These are phyloP conservation scores for Boletus patriciae DNA, from an alignment of 768 basidiomycete genomes.

Conservation along the genomic window DNA sequence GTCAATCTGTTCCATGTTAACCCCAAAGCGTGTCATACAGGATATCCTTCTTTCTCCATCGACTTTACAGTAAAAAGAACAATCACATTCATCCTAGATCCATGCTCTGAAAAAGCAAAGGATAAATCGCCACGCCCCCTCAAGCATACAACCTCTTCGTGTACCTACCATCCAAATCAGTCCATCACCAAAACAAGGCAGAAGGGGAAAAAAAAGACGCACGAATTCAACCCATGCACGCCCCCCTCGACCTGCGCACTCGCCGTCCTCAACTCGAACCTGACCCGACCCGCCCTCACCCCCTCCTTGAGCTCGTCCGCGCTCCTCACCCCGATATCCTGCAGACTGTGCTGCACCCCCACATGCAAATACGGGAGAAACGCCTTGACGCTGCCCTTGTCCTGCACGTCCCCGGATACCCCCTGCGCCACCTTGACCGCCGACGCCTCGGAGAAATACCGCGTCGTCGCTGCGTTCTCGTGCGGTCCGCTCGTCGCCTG, in stretches of 20 bases:
- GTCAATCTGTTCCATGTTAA: too few species aligned
- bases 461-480: slow-evolving; percentile 93
- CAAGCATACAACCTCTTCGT: slow-evolving; percentile 57
- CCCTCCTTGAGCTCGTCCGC: slow-evolving; percentile 65
- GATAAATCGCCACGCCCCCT: neutral
- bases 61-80: neutral
- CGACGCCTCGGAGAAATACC: slow-evolving; percentile 59
- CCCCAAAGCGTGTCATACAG: neutral
- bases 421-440: slow-evolving; percentile 96
- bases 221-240: slow-evolving; percentile 95
- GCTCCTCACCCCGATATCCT: slow-evolving; percentile 83
- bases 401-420: slow-evolving; percentile 94
- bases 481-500: slow-evolving; percentile 49
- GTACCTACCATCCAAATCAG: slow-evolving; percentile 39
- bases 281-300: slow-evolving; percentile 63
- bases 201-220: slow-evolving; percentile 43
- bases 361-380: slow-evolving; percentile 85
- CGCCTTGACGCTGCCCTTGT: slow-evolving; percentile 92
- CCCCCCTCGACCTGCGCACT: slow-evolving; percentile 96
- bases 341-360: slow-evolving; percentile 90
- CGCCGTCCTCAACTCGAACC: slow-evolving; percentile 92
- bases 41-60: neutral
- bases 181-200: neutral
- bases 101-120: too few species aligned
- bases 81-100: neutral